Evolutionary conservation across 2,329 filamentous ascomycete genomes (phyloP), one percentile per base, ranked within the genome.

Genomic region (Onygenales sp.): DNA sequence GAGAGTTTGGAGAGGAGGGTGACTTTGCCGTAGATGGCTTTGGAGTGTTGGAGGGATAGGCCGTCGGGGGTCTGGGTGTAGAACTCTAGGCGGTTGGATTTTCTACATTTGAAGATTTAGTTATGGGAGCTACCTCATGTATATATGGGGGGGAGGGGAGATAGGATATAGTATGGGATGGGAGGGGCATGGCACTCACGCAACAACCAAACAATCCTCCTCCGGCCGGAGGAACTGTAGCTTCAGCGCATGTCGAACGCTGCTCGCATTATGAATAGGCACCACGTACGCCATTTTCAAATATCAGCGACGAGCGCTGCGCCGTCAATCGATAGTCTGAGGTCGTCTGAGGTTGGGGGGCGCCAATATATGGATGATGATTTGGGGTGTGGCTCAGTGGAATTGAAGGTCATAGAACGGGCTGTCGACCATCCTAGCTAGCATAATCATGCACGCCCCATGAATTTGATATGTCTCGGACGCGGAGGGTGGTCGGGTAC

Each of bases 211-310:
- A 62, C 88, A 90, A 63, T 95, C 87, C 56, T 90, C 82, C 49
- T 87, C 82, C 4, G 82, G 74, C 43, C 81, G 79, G 50, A 95
- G 75, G 62, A 97, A 85, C 62, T 83, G 84, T 56, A 92, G 79
- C 65, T 86, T 88, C 59, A 97, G 70, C 11, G 91, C 92, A 79
- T 95, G 87, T 52, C 91, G 84, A 58, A 96, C 84, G 74, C 89
- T 95, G 68, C 88, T 96, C 27, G 93, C 87, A 62, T 85, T 81
- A 70, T 98, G 93, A 54, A 98, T 93, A 40, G 93, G 91, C 57
- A 89, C 90, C 64, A 98, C 77, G 70, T 97, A 98, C 51, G 93
- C 87, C 93, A 98, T 98, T 55, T 40, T 65, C 43, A n/a, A 48
- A 13, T 43, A 13, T 32, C 37, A n/a, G 17, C 27, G 31, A 31